Base-by-base conservation (phyloP, 176 grass and related monocot genomes). In the Carex kokanica region DNA sequence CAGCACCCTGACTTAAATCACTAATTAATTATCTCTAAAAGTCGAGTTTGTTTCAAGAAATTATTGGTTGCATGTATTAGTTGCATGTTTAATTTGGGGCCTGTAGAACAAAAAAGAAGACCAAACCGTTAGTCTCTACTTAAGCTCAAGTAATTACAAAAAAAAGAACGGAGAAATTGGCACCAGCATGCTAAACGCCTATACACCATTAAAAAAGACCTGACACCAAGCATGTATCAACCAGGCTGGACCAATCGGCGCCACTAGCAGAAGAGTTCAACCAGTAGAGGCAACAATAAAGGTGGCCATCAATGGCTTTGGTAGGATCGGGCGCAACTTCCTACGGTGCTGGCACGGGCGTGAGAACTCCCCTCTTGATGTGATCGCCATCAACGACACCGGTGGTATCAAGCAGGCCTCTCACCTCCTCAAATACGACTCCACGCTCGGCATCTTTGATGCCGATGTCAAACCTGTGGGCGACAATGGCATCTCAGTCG, bases 291-390 rank as follows among this genome's bases (percentile, higher is more conserved):
- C 85, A n/a, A 90, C 86, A 72, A 14, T 90, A 13, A 90, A 90
- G 88, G 88, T 90, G 40, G 88, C 88, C 2, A 90, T 90, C 85
- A 90, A 90, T 78, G 88, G 88, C 11, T 90, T 90, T 40, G 88
- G 88, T 51, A 84, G 88, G 13, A 90, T 90, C 18, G 88, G 88
- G 4, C 81, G 88, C 81, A 90, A 90, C 81, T 90, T 90, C 73
- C 88, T 90, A 16, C 85, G 88, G 25, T 90, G 88, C 88, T 90
- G 88, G 88, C 88, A 90, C 74, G 88, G 88, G 5, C 88, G 88
- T 12, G 71, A 90, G 41, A 59, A 84, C 81, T 90, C 88, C 2
- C 88, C 85, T 10, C 55, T 90, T 27, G 88, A 90, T n/a, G 84
- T 90, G 36, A 81, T 90, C 21, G 88, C 85, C 74, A 87, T 90